These are phyloP conservation scores for Pyrus bretschneideri DNA, from an alignment of 306 rosid genomes.

Conservation along the genomic window DNA sequence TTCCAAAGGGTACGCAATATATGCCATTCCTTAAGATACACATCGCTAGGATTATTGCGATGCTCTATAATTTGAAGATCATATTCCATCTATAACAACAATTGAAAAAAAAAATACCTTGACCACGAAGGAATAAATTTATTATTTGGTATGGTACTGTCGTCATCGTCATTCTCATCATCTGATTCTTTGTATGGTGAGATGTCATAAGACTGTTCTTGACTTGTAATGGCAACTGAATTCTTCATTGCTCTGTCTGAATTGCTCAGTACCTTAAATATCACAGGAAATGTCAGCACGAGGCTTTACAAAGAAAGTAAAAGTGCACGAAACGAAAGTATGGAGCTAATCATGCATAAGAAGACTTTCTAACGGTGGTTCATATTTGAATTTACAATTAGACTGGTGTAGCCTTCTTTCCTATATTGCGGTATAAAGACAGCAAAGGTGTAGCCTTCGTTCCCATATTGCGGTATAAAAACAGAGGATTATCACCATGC, in stretches of 20 bases:
- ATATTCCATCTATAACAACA: background rate
- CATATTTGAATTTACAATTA: background rate
- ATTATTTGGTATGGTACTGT: slow-evolving; percentile 29
- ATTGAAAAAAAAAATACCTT: slow-evolving; percentile 43
- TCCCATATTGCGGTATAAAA: too few species aligned
- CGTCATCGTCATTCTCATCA: slow-evolving; percentile 68
- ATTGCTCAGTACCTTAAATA: slow-evolving; percentile 36
- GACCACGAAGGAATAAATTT: slow-evolving; percentile 88
- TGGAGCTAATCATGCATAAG: background rate
- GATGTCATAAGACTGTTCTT: slow-evolving; percentile 71
- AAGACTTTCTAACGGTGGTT: background rate
- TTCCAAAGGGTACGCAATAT: slow-evolving; percentile 1
- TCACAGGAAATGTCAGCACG: slow-evolving; percentile 12
- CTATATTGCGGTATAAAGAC: background rate
- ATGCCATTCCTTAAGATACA: background rate
- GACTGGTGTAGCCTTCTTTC: background rate
- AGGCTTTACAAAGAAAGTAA: background rate
- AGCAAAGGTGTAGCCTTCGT: too few species aligned
- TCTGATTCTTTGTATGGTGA: slow-evolving; percentile 89
- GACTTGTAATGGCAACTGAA: slow-evolving; percentile 18
- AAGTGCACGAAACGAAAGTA: background rate
- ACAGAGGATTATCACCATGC: background rate
- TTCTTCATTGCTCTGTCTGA: slow-evolving; percentile 24
- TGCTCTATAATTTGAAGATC: background rate
- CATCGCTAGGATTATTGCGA: background rate